These are phyloP conservation scores for Diaporthe destruens DNA, from an alignment of 2,329 filamentous ascomycete species.

Conservation along the genomic window DNA sequence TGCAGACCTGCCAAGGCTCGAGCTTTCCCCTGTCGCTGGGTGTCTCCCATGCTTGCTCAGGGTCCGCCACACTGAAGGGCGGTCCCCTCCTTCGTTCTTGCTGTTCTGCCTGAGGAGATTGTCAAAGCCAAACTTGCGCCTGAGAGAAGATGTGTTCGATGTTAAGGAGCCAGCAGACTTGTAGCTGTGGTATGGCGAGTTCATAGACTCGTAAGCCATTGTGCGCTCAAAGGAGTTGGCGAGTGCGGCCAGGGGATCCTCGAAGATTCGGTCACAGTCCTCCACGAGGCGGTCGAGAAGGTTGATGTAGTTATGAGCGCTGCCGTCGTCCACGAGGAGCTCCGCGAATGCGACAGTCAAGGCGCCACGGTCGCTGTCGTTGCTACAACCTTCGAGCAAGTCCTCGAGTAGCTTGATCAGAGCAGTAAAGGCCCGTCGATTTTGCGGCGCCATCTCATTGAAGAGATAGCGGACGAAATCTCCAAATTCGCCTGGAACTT, in stretches of 20 bases:
- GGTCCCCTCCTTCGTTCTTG: slow-evolving; percentile 77
- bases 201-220: slow-evolving; percentile 69
- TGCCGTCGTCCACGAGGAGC: slow-evolving; percentile 81
- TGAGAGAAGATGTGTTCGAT: slow-evolving; percentile 88
- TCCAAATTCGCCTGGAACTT: slow-evolving; percentile 79
- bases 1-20: slow-evolving; percentile 75
- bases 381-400: slow-evolving; percentile 88
- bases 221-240: slow-evolving; percentile 56
- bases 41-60: slow-evolving; percentile 83
- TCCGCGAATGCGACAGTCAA: slow-evolving; percentile 91
- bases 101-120: slow-evolving; percentile 82
- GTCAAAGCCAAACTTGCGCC: slow-evolving; percentile 86
- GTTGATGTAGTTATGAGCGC: slow-evolving; percentile 87
- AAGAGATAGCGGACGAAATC: slow-evolving; percentile 76
- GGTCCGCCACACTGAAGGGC: slow-evolving; percentile 86
- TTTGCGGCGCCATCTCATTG: slow-evolving; percentile 76
- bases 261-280: slow-evolving; percentile 90
- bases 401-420: slow-evolving; percentile 89
- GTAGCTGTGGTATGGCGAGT: slow-evolving; percentile 67
- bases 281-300: slow-evolving; percentile 89
- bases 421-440: slow-evolving; percentile 82
- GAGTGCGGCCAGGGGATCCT: slow-evolving; percentile 63
- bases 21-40: slow-evolving; percentile 68
- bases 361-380: slow-evolving; percentile 90
- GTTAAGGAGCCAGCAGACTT: slow-evolving; percentile 80